Evolutionary conservation across 1,284 basidiomycete genomes (phyloP), one percentile per base, ranked within the genome.

Genomic region (Ganoderma lucidum): DNA sequence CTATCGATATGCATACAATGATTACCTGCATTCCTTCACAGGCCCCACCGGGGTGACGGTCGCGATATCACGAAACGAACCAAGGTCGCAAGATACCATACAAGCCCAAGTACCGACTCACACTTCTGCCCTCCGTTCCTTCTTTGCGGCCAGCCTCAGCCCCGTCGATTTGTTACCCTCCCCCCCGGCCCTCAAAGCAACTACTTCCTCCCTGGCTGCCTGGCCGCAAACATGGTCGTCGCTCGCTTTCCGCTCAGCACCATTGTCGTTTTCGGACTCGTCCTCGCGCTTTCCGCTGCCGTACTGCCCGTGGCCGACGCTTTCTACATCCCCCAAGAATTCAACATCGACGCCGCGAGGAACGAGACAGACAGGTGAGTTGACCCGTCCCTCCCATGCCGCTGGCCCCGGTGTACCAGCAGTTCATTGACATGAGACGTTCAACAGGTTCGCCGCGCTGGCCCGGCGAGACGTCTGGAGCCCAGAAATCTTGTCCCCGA

Each of bases 391-490:
- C 39, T 14, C 10, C 39, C 3, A 14, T 41, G 39, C 3, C 35
- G 55, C 53, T 48, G 81, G 81, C 80, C 0, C 39, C 10, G 10
- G 39, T 14, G 39, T 41, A 8, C 10, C 10, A 8, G 12, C 12
- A 41, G 39, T 9, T 9, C 10, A 41, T 2, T 14, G 39, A 41
- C 39, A 35, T 35, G 35, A 41, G 2, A 41, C 10, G 39, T 4
- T 8, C 39, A 41, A 9, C 14, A 30, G 45, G 42, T 41, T 6
- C 19, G n/a, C 44, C 42, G 9, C 32, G 30, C 17, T 70, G 28
- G 51, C 41, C n/a, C 63, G 70, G 53, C 64, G 74, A 39, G 74
- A 75, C 35, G 70, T 75, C 32, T 73, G 71, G 68, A 70, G 48
- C 42, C 74, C 74, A n/a, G 61, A 35, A 23, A 71, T 75, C 62